Conservation (phyloP, 2,329 filamentous ascomycete species). For the Nemania serpens region DNA sequence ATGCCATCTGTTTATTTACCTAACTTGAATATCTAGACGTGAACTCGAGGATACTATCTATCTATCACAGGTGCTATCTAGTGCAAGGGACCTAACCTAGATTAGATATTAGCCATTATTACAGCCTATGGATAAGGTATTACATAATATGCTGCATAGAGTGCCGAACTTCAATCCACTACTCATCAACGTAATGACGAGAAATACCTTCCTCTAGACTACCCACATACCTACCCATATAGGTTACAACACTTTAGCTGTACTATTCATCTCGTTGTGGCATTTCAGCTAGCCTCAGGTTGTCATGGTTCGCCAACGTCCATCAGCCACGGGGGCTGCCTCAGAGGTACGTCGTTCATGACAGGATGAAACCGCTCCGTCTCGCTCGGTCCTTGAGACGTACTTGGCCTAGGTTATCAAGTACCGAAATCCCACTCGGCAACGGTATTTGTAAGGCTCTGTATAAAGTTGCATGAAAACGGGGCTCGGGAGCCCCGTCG, state of each 20-base stretch:
- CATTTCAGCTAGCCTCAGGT: constrained; percentile 27
- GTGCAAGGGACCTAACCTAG: too few species aligned
- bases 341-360: constrained; percentile 2
- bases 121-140: neutral
- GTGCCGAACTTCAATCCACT: neutral
- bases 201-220: neutral
- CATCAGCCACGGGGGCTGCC: constrained; percentile 20
- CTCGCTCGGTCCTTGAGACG: constrained; percentile 14
- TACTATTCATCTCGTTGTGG: constrained; percentile 14
- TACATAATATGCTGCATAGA: neutral
- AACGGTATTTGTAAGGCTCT: constrained; percentile 1
- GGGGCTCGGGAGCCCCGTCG: constrained; percentile 6
- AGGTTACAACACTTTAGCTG: neutral
- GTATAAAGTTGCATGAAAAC: constrained; percentile 2
- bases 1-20: neutral
- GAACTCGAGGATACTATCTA: too few species aligned
- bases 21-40: neutral
- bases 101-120: neutral
- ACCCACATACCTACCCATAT: neutral
- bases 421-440: constrained; percentile 10
- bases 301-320: constrained; percentile 16
- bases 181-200: neutral
- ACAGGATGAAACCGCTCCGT: constrained; percentile 10
- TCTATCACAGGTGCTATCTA: too few species aligned
- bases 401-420: neutral